A percentile compares a stretch with the other conserved stretches of the same genome.
Evolutionary conservation across 2,329 filamentous ascomycete genomes (phyloP).

Genomic region (Pestalotiopsis sp.): DNA sequence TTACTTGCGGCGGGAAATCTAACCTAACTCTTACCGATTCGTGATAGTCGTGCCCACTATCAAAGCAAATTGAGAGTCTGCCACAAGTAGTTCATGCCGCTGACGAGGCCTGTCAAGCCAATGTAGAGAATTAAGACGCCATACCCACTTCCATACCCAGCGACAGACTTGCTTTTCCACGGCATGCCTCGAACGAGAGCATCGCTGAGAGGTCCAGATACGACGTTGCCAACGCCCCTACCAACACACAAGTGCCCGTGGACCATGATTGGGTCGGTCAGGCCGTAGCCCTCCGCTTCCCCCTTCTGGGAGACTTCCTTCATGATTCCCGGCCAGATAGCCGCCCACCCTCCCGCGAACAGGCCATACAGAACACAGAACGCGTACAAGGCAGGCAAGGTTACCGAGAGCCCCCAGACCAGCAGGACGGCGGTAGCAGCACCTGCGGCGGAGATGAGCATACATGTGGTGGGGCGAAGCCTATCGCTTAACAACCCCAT

Average conservation of each 20-base stretch:
- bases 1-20: neutral
- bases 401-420: conserved; percentile 4
- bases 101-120: conserved; percentile 49
- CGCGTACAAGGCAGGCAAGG: conserved; percentile 3
- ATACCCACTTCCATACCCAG: conserved; percentile 52
- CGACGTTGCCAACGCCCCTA: conserved; percentile 61
- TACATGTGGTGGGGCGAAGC: conserved; percentile 5
- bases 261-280: conserved; percentile 51
- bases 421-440: neutral
- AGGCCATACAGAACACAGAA: conserved; percentile 6
- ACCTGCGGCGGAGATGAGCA: conserved; percentile 4
- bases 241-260: conserved; percentile 59
- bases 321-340: conserved; percentile 5
- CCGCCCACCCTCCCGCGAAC: conserved; percentile 1
- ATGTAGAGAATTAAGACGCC: conserved; percentile 56
- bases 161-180: conserved; percentile 39
- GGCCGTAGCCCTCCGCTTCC: conserved; percentile 15
- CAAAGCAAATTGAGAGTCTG: conserved; percentile 18
- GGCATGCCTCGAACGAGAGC: conserved; percentile 47
- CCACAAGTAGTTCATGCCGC: conserved; percentile 44
- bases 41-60: neutral
- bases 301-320: conserved; percentile 12
- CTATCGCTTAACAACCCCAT: neutral
- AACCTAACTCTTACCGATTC: neutral
- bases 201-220: conserved; percentile 57